Conservation (phyloP, 805 yeast species). For the Candida takata region DNA sequence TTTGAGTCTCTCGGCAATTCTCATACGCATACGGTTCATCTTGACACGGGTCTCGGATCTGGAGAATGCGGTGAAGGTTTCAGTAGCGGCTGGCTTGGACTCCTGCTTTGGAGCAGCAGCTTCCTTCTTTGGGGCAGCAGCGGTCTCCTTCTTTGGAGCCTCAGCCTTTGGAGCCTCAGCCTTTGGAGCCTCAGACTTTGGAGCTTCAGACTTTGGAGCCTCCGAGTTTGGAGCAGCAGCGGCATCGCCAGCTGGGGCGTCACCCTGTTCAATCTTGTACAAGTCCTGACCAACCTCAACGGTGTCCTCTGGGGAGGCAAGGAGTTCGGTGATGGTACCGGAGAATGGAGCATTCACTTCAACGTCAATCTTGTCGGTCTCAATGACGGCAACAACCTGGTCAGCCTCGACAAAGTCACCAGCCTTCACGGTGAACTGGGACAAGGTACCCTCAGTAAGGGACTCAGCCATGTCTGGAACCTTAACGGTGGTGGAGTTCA, state of each 20-base stretch:
- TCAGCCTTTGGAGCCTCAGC: slow-evolving; percentile 26
- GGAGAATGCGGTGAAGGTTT: slow-evolving; percentile 41
- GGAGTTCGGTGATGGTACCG: slow-evolving; percentile 81
- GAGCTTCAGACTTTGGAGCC: slow-evolving; percentile 22
- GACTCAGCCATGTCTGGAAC: slow-evolving; percentile 99
- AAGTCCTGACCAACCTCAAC: slow-evolving; percentile 95
- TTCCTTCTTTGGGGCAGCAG: slow-evolving; percentile 25
- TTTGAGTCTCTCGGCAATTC: slow-evolving; percentile 98
- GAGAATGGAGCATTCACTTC: slow-evolving; percentile 92
- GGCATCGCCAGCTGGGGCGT: slow-evolving; percentile 56
- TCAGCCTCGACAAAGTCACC: slow-evolving; percentile 86
- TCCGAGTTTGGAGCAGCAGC: slow-evolving; percentile 16
- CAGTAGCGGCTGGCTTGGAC: slow-evolving; percentile 35
- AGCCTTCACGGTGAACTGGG: slow-evolving; percentile 59
- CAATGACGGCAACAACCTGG: slow-evolving; percentile 92
- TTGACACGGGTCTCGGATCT: slow-evolving; percentile 88
- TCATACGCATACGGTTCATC: slow-evolving; percentile 98
- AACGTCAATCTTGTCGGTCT: slow-evolving; percentile 96
- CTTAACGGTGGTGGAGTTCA: slow-evolving; percentile 51
- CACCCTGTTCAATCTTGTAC: slow-evolving; percentile 75
- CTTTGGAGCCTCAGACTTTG: slow-evolving; percentile 14
- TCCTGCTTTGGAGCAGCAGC: slow-evolving; percentile 24
- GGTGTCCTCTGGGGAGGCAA: slow-evolving; percentile 82
- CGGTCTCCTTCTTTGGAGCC: slow-evolving; percentile 17
- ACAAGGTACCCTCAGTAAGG: slow-evolving; percentile 90